phyloP scores from a whole-genome alignment of 176 grass and related monocot species.

The Juncus inflexus region DNA sequence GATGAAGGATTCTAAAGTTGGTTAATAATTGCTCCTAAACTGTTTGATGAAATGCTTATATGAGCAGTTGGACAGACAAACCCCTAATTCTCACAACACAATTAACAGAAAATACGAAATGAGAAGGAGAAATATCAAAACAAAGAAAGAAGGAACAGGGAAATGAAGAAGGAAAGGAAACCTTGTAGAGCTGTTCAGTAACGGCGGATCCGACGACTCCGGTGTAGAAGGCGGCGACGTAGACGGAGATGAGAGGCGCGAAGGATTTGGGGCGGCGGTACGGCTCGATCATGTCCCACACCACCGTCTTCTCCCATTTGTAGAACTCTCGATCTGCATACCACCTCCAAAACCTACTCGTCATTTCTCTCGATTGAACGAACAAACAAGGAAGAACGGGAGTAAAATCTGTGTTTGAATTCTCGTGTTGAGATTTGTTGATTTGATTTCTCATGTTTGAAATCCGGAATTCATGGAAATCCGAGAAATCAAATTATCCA shows the following conservation, averaged over 20 bases:
- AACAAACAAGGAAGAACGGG: no score
- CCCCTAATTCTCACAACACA: no score
- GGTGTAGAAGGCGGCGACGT: slow-evolving; percentile 94
- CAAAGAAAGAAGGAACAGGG: background rate
- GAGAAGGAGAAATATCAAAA: background rate
- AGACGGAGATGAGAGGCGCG: slow-evolving; percentile 61
- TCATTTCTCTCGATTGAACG: slow-evolving; percentile 31
- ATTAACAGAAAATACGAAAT: background rate
- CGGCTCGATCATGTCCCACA: slow-evolving; percentile 97
- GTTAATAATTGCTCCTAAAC: background rate
- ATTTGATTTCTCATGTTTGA: no score
- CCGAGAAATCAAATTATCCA: no score
- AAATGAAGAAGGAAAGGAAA: background rate
- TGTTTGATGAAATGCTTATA: slow-evolving; percentile 18
- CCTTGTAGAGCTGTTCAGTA: slow-evolving; percentile 94
- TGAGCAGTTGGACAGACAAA: no score
- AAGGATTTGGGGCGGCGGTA: slow-evolving; percentile 73
- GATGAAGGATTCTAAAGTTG: background rate
- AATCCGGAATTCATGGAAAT: no score
- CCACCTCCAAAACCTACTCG: slow-evolving; percentile 83
- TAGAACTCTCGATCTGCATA: slow-evolving; percentile 88
- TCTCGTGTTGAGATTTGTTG: background rate
- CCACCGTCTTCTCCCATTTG: slow-evolving; percentile 87
- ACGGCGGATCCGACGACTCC: slow-evolving; percentile 66
- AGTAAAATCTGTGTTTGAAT: background rate